A percentile compares a stretch with the other conserved stretches of the same genome.
These are phyloP conservation scores for Nothomitra cinnamomea DNA, from an alignment of 2,329 filamentous ascomycete genomes.

Conservation along the genomic window DNA sequence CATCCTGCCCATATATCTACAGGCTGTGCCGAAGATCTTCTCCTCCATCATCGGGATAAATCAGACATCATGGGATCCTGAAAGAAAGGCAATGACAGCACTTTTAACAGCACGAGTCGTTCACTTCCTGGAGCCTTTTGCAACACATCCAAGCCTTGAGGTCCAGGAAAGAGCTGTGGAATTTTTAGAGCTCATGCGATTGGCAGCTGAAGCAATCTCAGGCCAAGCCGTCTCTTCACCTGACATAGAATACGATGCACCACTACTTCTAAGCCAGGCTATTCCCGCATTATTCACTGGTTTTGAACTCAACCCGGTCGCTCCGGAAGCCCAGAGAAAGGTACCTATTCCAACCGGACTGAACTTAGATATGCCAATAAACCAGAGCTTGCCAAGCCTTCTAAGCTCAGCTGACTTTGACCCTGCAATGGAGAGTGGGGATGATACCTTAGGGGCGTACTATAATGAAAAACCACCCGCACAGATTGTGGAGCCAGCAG, in stretches of 20 bases:
- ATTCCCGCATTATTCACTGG: slow-evolving; percentile 77
- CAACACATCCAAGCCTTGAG: slow-evolving; percentile 71
- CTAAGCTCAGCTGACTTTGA: slow-evolving; percentile 26
- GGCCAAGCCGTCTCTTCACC: slow-evolving; percentile 36
- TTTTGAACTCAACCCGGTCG: slow-evolving; percentile 83
- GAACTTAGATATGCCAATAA: slow-evolving; percentile 69
- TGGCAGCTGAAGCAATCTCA: slow-evolving; percentile 66
- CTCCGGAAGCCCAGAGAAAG: slow-evolving; percentile 63
- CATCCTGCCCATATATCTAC: slow-evolving; percentile 62
- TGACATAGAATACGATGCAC: slow-evolving; percentile 37
- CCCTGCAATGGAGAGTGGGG: background rate
- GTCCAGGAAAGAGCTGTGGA: slow-evolving; percentile 91
- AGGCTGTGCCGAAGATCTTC: slow-evolving; percentile 76
- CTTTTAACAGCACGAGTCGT: slow-evolving; percentile 69
- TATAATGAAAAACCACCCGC: slow-evolving; percentile 17
- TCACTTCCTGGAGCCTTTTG: slow-evolving; percentile 62
- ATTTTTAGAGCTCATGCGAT: slow-evolving; percentile 73
- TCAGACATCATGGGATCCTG: slow-evolving; percentile 42
- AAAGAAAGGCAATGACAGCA: slow-evolving; percentile 56
- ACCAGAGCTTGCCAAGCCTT: slow-evolving; percentile 51
- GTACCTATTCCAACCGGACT: slow-evolving; percentile 64
- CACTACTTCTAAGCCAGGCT: slow-evolving; percentile 73
- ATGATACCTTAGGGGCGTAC: slow-evolving; percentile 23
- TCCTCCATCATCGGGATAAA: slow-evolving; percentile 51
- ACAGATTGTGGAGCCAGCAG: slow-evolving; percentile 19